A percentile compares a stretch with the other conserved stretches of the same genome.
Conservation (phyloP, 2,329 filamentous ascomycete genomes). For the Magnaporthiopsis incrustans region DNA sequence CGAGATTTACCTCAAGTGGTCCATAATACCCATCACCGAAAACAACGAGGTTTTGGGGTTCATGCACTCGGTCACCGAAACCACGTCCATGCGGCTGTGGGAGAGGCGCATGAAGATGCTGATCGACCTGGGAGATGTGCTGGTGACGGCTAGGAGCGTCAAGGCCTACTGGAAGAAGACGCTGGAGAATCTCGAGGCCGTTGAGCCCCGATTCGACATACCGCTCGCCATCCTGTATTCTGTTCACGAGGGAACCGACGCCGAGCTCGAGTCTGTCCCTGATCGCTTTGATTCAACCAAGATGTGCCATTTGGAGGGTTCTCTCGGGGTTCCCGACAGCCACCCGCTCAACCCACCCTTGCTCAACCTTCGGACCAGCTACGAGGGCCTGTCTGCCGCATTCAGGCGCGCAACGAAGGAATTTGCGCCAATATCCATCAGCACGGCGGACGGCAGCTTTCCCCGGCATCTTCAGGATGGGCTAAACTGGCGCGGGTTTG, state of each 20-base stretch:
- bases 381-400: constrained; percentile 28
- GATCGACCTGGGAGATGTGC: constrained; percentile 36
- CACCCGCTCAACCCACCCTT: constrained; percentile 32
- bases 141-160: constrained; percentile 34
- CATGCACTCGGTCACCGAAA: constrained; percentile 38
- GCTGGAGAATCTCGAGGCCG: constrained; percentile 33
- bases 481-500: constrained; percentile 55
- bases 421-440: constrained; percentile 31
- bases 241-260: constrained; percentile 31
- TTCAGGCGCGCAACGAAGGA: constrained; percentile 31
- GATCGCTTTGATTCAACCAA: constrained; percentile 22
- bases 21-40: constrained; percentile 37
- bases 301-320: constrained; percentile 34
- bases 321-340: constrained; percentile 34
- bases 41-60: constrained; percentile 35
- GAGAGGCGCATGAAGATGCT: constrained; percentile 41
- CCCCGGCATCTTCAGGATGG: constrained; percentile 50
- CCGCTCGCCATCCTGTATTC: constrained; percentile 44
- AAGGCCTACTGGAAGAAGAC: constrained; percentile 40
- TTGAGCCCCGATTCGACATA: constrained; percentile 38
- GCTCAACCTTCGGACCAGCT: constrained; percentile 27
- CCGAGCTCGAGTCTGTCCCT: constrained; percentile 14
- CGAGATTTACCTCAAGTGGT: constrained; percentile 41
- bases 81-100: constrained; percentile 38
- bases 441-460: constrained; percentile 42